Percentiles rank a stretch among this genome's conserved stretches.
Conservation (phyloP, 2,329 filamentous ascomycete genomes). For the Arthrobotrys entomopaga region DNA sequence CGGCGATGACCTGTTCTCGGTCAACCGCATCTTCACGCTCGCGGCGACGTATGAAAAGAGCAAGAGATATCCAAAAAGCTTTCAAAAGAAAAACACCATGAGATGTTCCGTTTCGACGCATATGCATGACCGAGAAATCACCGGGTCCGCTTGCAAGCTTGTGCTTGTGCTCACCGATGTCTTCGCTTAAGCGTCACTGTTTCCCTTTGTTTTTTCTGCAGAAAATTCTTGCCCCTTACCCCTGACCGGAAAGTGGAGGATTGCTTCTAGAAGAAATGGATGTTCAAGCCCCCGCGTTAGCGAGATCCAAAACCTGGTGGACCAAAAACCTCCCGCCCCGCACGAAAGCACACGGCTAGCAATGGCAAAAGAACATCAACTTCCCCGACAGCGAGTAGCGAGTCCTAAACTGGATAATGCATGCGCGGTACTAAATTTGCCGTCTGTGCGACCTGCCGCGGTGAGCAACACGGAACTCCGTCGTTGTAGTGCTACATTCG, state of each 20-base stretch:
- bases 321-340: background rate
- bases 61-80: too few relatives aligned
- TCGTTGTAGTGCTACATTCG: background rate
- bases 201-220: too few relatives aligned
- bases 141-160: background rate
- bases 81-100: background rate
- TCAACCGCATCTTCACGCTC: too few relatives aligned
- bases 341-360: slow-evolving; percentile 3
- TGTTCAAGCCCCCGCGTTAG: too few relatives aligned
- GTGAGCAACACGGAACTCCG: too few relatives aligned
- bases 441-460: background rate
- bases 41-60: too few relatives aligned
- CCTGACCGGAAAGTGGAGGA: too few relatives aligned
- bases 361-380: background rate
- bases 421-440: slow-evolving; percentile 4
- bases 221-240: too few relatives aligned
- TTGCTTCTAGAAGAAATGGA: too few relatives aligned
- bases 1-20: too few relatives aligned
- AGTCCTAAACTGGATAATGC: slow-evolving; percentile 2
- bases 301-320: background rate
- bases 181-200: too few relatives aligned
- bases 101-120: background rate
- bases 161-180: background rate
- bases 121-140: background rate
- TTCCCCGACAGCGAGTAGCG: too few relatives aligned